phyloP scores from a whole-genome alignment of 2,329 filamentous ascomycete genomes.

The Aaosphaeria pasadenensis region DNA sequence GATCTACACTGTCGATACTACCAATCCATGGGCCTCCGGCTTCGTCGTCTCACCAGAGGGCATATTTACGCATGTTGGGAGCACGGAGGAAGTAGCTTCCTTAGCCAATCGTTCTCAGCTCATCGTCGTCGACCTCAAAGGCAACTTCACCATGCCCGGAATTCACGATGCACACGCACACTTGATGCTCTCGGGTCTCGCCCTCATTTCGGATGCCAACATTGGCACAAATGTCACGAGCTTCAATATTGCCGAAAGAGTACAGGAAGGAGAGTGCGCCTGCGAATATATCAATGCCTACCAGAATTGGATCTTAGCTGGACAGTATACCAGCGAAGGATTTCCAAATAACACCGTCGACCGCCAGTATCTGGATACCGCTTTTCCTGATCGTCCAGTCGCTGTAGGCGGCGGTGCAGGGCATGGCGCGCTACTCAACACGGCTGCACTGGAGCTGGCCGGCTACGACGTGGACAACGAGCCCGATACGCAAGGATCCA shows the following conservation, averaged over 20 bases:
- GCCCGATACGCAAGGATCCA: constrained; percentile 13
- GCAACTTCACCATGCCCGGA: constrained; percentile 35
- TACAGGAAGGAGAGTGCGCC: constrained; percentile 22
- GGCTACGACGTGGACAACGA: constrained; percentile 17
- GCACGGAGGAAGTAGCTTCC: constrained; percentile 14
- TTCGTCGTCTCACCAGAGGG: constrained; percentile 29
- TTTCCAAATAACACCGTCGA: constrained; percentile 18
- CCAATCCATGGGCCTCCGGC: constrained; percentile 17
- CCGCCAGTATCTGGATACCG: constrained; percentile 18
- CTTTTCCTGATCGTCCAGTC: constrained; percentile 29
- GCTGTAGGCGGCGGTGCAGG: constrained; percentile 24
- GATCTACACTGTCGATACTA: constrained; percentile 26
- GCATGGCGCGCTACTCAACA: constrained; percentile 27
- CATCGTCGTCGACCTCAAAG: constrained; percentile 21
- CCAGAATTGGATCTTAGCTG: constrained; percentile 18
- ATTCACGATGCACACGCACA: constrained; percentile 39
- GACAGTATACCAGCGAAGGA: constrained; percentile 8
- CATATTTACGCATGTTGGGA: constrained; percentile 22
- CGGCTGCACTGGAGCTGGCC: constrained; percentile 17
- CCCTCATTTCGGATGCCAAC: constrained; percentile 19
- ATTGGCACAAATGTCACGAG: constrained; percentile 22
- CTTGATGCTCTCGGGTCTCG: constrained; percentile 24
- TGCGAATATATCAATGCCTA: constrained; percentile 23
- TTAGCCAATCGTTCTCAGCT: constrained; percentile 10
- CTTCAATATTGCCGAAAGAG: constrained; percentile 15